Base-by-base conservation (phyloP, 2,329 filamentous ascomycete genomes). In the Zymoseptoria pseudotritici region DNA sequence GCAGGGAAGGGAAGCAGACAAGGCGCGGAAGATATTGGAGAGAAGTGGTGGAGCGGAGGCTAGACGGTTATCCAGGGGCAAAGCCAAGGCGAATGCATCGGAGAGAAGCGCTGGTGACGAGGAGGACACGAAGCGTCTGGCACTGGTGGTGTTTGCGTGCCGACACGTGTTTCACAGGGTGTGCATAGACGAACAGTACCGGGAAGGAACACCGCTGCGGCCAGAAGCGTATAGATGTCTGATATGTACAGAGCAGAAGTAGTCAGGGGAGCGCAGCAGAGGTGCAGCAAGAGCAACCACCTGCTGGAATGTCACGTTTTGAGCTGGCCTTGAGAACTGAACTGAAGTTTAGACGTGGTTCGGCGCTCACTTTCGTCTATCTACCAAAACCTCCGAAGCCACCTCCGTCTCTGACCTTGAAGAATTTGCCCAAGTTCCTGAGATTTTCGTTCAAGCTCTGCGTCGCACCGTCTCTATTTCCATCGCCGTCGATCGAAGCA, bases 341-440 rank as follows among this genome's bases (percentile, higher is more conserved):
- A 9, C 9, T 29, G 26, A 7, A 29, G 26, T 29, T 29, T 7
- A 29, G 26, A 29, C 4, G 9, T 29, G 26, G 8, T 29, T 29
- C 26, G 8, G 26, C 8, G 26, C 26, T 29, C 26, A 29, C 26
- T 29, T 29, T 46, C 36, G 13, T 17, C 36, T 46, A 52, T n/a
- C 50, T 24, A 52, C 50, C 50, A 11, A 21, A 21, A 52, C 50
- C 50, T 52, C 50, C 50, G 19, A 21, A 21, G 20, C 50, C 50
- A 20, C 50, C 50, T 21, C 50, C 20, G 13, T 29, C 52, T 29
- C 52, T 53, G 13, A 20, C 52, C 63, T 88, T 86, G 79, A 97
- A 97, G 77, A 97, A 97, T 76, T 96, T 97, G 22, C 93, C 93
- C 76, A 99, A 90, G 73, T 91, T 96, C 78, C 91, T 92, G 75